phyloP scores from a whole-genome alignment of 495 filamentous ascomycete genomes.

The Hypoxylon intermedium region DNA sequence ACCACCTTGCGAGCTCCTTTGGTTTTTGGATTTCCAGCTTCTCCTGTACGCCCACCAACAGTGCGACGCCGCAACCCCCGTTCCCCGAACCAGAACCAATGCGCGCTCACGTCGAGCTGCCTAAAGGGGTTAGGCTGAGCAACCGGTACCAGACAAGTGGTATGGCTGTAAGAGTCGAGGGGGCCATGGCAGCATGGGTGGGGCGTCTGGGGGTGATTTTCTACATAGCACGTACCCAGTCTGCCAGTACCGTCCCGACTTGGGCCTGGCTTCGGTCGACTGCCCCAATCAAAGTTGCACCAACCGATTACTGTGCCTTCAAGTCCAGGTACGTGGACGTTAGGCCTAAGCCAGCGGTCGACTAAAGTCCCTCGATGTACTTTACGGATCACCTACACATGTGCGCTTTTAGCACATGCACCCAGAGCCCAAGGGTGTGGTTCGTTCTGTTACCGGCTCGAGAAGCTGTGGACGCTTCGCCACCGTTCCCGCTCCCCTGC shows the following conservation, averaged over 20 bases:
- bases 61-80: background rate
- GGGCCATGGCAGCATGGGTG: background rate
- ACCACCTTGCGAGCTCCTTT: no score
- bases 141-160: constrained; percentile 23
- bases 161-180: constrained; percentile 4
- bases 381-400: no score
- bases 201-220: constrained; percentile 1
- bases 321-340: constrained; percentile 15
- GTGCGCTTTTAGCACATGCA: no score
- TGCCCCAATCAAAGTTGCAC: constrained; percentile 12
- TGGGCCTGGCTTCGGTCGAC: constrained; percentile 17
- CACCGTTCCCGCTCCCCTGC: constrained; percentile 16
- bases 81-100: constrained; percentile 7
- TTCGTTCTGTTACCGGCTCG: constrained; percentile 31
- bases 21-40: no score
- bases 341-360: constrained; percentile 4
- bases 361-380: constrained; percentile 17
- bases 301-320: constrained; percentile 9
- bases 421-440: constrained; percentile 22
- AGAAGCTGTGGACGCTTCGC: constrained; percentile 27
- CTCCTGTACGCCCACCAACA: no score
- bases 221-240: no score
- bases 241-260: constrained; percentile 10
- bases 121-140: constrained; percentile 24
- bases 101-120: constrained; percentile 10